Evolutionary conservation across 495 filamentous ascomycete species (phyloP).

Genomic region (Terfezia boudieri): DNA sequence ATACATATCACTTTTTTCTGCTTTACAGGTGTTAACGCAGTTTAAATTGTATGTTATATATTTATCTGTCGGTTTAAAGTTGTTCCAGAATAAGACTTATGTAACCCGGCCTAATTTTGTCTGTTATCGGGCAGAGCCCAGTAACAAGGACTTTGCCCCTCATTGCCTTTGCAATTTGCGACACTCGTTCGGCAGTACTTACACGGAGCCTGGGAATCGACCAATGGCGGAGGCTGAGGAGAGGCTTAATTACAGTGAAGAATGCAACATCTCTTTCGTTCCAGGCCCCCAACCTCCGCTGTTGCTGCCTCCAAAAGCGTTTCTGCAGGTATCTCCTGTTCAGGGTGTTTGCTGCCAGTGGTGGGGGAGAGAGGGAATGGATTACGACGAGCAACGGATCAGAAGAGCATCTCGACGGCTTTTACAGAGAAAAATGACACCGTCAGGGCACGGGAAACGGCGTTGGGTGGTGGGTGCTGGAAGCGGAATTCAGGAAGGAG

Average conservation of each 20-base stretch:
- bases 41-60: too few relatives aligned
- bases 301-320: neutral
- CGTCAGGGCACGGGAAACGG: neutral
- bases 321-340: neutral
- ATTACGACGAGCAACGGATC: too few relatives aligned
- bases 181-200: too few relatives aligned
- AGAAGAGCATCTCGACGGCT: too few relatives aligned
- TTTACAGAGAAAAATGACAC: neutral
- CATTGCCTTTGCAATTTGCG: too few relatives aligned
- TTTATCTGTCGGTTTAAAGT: too few relatives aligned
- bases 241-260: neutral
- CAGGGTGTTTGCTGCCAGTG: neutral
- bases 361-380: neutral
- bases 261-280: neutral
- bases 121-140: too few relatives aligned
- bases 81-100: too few relatives aligned
- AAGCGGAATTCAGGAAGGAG: neutral
- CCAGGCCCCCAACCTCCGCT: neutral
- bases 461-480: neutral
- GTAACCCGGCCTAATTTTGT: too few relatives aligned
- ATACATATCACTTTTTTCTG: too few relatives aligned
- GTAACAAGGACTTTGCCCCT: too few relatives aligned
- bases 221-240: neutral
- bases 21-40: too few relatives aligned
- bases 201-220: neutral